Evolutionary conservation across 1,139 yeast genomes (phyloP).

Genomic region (Candida sp.): DNA sequence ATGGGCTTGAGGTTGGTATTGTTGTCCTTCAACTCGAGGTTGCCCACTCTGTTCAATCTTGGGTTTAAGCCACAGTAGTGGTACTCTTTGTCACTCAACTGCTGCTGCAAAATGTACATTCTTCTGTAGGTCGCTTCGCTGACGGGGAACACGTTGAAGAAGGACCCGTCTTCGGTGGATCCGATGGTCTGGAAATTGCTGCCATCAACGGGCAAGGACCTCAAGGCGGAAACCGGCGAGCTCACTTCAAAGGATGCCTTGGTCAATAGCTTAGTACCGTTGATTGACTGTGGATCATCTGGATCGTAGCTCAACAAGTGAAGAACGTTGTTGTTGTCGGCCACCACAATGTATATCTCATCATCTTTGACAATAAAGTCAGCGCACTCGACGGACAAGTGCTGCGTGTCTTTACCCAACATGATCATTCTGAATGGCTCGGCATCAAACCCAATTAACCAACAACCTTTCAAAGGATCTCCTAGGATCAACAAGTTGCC

Average conservation of each 20-base stretch:
- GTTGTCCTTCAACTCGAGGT: slow-evolving; percentile 32
- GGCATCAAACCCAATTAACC: slow-evolving; percentile 91
- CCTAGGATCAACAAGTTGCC: slow-evolving; percentile 82
- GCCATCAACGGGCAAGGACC: slow-evolving; percentile 52
- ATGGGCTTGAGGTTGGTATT: slow-evolving; percentile 55
- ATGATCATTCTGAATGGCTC: slow-evolving; percentile 90
- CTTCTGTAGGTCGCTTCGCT: slow-evolving; percentile 78
- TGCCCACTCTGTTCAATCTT: slow-evolving; percentile 61
- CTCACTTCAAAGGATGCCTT: slow-evolving; percentile 76
- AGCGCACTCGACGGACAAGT: slow-evolving; percentile 63
- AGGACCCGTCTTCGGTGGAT: slow-evolving; percentile 78
- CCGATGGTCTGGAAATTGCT: slow-evolving; percentile 64
- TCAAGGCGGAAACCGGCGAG: slow-evolving; percentile 62
- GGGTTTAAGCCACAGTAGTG: slow-evolving; percentile 88
- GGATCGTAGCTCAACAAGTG: slow-evolving; percentile 91
- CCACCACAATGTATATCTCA: slow-evolving; percentile 66
- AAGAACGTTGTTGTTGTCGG: slow-evolving; percentile 72
- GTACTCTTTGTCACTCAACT: slow-evolving; percentile 73
- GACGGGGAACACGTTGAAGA: slow-evolving; percentile 77
- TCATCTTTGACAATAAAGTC: slow-evolving; percentile 80
- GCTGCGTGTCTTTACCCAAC: slow-evolving; percentile 75
- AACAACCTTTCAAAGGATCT: slow-evolving; percentile 80
- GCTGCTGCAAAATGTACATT: slow-evolving; percentile 87
- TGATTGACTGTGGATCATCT: slow-evolving; percentile 81
- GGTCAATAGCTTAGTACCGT: slow-evolving; percentile 78